Conservation (phyloP, 805 yeast genomes). For the Metschnikowia arizonensis region DNA sequence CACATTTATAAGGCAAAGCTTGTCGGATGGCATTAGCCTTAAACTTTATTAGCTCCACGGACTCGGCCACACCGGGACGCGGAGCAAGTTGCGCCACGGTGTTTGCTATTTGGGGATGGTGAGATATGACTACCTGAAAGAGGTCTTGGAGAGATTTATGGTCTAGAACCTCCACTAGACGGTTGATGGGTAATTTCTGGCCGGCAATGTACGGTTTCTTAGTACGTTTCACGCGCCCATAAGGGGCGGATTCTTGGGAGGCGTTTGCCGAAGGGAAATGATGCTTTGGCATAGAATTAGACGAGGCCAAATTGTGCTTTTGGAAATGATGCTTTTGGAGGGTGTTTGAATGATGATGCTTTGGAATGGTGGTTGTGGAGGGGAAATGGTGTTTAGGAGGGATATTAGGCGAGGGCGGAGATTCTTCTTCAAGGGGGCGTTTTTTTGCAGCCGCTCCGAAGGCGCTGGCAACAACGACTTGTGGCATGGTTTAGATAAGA, state of each 20-base stretch:
- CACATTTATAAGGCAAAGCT: slow-evolving; percentile 73
- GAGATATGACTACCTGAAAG: slow-evolving; percentile 48
- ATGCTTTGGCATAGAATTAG: background rate
- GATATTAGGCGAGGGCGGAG: slow-evolving; percentile 2
- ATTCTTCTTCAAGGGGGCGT: background rate
- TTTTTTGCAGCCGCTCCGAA: slow-evolving; percentile 2
- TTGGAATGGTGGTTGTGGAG: background rate
- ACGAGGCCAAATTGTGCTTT: background rate
- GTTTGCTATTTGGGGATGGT: slow-evolving; percentile 58
- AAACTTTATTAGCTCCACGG: slow-evolving; percentile 45
- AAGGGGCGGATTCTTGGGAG: background rate
- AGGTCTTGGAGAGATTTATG: slow-evolving; percentile 50
- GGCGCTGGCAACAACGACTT: slow-evolving; percentile 3
- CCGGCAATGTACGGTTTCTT: slow-evolving; percentile 49
- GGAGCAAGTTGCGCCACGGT: slow-evolving; percentile 55
- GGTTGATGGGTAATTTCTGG: slow-evolving; percentile 54
- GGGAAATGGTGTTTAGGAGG: background rate
- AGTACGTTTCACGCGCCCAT: slow-evolving; percentile 23
- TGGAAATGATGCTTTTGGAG: too few relatives aligned
- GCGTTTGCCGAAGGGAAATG: slow-evolving; percentile 2
- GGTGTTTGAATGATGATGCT: too few relatives aligned
- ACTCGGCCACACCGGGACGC: slow-evolving; percentile 49
- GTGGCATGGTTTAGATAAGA: background rate
- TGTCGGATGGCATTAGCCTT: slow-evolving; percentile 44
- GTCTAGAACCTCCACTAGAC: slow-evolving; percentile 68